Evolutionary conservation across 2,329 filamentous ascomycete species (phyloP), one percentile per base, ranked within the genome.

Genomic region (Dactylellina parvicollis): DNA sequence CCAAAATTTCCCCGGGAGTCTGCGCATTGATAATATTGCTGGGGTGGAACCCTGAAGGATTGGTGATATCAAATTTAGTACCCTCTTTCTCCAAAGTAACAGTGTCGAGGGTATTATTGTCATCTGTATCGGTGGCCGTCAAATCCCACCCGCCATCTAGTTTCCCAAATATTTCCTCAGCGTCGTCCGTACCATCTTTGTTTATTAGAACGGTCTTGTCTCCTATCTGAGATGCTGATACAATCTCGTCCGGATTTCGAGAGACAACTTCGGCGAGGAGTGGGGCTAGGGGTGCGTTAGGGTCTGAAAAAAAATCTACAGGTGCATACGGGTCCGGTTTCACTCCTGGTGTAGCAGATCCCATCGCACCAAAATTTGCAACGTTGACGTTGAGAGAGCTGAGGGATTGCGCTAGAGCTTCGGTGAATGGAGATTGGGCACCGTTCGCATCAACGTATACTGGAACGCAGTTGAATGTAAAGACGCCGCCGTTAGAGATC

Each of bases 391-490:
- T 72, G 18, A 73, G 55, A 47, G 52, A 36, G 12, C 34, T 57
- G 18, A 57, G 42, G 1, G 42, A 38, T 20, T 65, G 60, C 0
- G 54, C 20, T 26, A 52, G 47, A 0, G 46, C 18, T 14, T 60
- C 60, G 22, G 52, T 47, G n/a, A 61, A 61, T 3, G 59, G 36
- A 18, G 40, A 55, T 49, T 55, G 36, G 24, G 55, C 30, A n/a
- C 69, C 60, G 20, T 55, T 60, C 16, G 46, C 42, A 44, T 65
- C 69, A 14, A 65, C 57, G 47, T 65, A 73, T 22, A 66, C 26
- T 20, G 69, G 69, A 4, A 73, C 46, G 34, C 69, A 73, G n/a
- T 65, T 73, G 38, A 73, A 66, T 7, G 50, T 59, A n/a, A 73
- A 52, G 3, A 54, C 47, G 12, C 54, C 60, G 22, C 64, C 62